A percentile compares a stretch with the other conserved stretches of the same genome.
phyloP scores from a whole-genome alignment of 352 stramenopile genomes.

The Thraustochytrium sp. region DNA sequence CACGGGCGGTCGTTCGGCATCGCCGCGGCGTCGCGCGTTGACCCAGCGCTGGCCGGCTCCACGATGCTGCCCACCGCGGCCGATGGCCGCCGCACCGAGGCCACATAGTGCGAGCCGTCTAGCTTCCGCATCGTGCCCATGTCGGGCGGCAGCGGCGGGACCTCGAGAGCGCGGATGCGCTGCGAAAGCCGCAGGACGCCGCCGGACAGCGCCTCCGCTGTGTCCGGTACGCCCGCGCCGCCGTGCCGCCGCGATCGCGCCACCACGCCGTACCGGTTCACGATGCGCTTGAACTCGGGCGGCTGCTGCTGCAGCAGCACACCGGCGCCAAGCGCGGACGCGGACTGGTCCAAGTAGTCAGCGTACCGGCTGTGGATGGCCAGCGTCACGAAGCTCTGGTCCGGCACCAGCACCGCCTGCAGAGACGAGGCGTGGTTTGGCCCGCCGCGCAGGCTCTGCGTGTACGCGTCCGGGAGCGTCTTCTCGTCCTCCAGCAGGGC shows the following conservation, averaged over 20 bases:
- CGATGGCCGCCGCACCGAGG: conserved; percentile 30
- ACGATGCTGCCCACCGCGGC: background rate
- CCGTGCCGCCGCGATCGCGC: background rate
- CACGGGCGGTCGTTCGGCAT: conserved; percentile 46
- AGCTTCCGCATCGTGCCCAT: conserved; percentile 70
- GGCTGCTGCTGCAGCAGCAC: background rate
- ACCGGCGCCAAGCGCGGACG: background rate
- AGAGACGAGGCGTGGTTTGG: background rate
- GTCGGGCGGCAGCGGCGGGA: conserved; percentile 81
- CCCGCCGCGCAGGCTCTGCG: too few relatives aligned
- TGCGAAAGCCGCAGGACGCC: background rate
- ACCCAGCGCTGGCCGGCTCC: background rate
- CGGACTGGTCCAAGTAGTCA: background rate
- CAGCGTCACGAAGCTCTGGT: conserved; percentile 51
- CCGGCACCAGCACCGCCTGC: conserved; percentile 49
- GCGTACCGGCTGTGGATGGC: background rate
- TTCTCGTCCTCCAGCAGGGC: background rate
- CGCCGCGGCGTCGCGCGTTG: conserved; percentile 18
- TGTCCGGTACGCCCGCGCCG: background rate
- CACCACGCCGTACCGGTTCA: conserved; percentile 15
- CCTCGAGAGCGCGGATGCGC: conserved; percentile 73
- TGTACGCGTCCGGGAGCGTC: background rate
- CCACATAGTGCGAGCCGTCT: conserved; percentile 49
- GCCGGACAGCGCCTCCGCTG: background rate
- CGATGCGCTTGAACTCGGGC: conserved; percentile 4